phyloP scores from a whole-genome alignment of 805 yeast species.

The Pichia sporocuriosa region DNA sequence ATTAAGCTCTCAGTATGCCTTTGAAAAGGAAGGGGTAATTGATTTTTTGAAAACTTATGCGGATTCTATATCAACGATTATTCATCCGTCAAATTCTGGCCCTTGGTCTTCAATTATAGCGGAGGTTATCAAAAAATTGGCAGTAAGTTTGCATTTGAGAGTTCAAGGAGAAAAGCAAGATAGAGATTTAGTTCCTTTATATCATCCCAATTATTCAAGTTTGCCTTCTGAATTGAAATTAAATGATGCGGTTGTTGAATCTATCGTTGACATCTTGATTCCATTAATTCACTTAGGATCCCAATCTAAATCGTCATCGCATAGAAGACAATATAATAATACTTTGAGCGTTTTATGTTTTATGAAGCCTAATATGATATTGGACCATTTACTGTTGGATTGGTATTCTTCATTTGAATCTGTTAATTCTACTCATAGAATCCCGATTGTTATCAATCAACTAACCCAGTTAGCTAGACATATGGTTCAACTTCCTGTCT shows the following conservation, averaged over 20 bases:
- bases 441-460: conserved; percentile 62
- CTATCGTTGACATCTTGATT: conserved; percentile 35
- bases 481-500: conserved; percentile 56
- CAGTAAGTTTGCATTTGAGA: conserved; percentile 55
- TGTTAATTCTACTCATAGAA: conserved; percentile 72
- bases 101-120: conserved; percentile 75
- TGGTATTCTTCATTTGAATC: conserved; percentile 66
- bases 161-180: conserved; percentile 42
- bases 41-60: conserved; percentile 47
- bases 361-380: conserved; percentile 47
- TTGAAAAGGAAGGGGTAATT: conserved; percentile 40
- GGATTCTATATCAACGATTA: conserved; percentile 71
- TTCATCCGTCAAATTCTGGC: conserved; percentile 91
- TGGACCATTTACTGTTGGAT: conserved; percentile 55
- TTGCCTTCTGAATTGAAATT: conserved; percentile 23
- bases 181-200: conserved; percentile 17
- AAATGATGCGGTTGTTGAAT: conserved; percentile 16
- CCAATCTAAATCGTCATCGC: conserved; percentile 62
- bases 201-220: conserved; percentile 20
- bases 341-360: conserved; percentile 59
- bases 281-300: conserved; percentile 61
- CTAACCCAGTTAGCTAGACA: conserved; percentile 60
- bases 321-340: conserved; percentile 51
- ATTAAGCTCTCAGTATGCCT: conserved; percentile 42
- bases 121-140: conserved; percentile 53